A percentile compares a stretch with the other conserved stretches of the same genome.
phyloP scores from a whole-genome alignment of 129 eudicot species.

The Lonicera japonica region DNA sequence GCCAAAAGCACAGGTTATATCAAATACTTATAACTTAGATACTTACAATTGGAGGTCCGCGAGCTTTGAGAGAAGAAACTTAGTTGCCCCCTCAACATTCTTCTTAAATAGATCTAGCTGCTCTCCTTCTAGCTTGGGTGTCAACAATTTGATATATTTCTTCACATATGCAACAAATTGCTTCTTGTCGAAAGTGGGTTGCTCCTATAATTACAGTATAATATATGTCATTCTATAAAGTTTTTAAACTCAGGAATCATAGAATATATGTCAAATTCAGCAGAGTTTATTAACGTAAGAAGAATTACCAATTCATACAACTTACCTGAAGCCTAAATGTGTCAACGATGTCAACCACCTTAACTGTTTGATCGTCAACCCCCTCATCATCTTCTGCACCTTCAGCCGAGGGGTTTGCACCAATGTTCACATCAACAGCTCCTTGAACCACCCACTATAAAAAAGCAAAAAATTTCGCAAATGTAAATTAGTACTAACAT shows the following conservation, averaged over 20 bases:
- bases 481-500: background rate
- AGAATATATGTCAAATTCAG: background rate
- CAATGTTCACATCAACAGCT: conserved; percentile 60
- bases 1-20: too few relatives aligned
- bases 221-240: background rate
- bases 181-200: conserved; percentile 63
- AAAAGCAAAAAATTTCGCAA: too few relatives aligned
- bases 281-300: background rate
- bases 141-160: conserved; percentile 50
- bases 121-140: conserved; percentile 44
- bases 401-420: conserved; percentile 68
- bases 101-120: conserved; percentile 39
- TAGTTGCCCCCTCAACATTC: conserved; percentile 44
- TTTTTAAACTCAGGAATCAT: too few relatives aligned
- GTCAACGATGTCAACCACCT: conserved; percentile 70
- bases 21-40: background rate
- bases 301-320: background rate
- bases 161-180: conserved; percentile 44
- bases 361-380: conserved; percentile 48
- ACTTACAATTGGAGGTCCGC: conserved; percentile 59
- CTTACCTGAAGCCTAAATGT: conserved; percentile 60
- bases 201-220: conserved; percentile 31
- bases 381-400: conserved; percentile 63
- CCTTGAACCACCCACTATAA: conserved; percentile 55
- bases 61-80: conserved; percentile 39